phyloP scores from a whole-genome alignment of 768 basidiomycete genomes.

The Chalciporus chontae region DNA sequence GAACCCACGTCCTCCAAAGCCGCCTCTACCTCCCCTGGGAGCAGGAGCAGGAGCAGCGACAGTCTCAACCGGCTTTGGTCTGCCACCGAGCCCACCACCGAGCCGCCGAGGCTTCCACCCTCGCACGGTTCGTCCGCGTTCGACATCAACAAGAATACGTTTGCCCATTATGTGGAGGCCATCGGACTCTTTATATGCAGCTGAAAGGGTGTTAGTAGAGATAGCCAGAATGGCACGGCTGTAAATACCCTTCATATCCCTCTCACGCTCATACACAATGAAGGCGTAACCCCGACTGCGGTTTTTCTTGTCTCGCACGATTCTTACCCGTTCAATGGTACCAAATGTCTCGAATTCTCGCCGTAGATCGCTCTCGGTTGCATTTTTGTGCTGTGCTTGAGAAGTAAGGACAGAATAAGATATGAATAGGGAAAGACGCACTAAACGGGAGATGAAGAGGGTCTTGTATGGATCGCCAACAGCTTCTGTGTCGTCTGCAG shows the following conservation, averaged over 20 bases:
- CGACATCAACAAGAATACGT: slow-evolving; percentile 95
- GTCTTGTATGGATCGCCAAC: slow-evolving; percentile 98
- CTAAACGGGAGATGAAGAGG: slow-evolving; percentile 91
- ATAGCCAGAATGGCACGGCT: slow-evolving; percentile 4
- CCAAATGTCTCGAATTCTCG: slow-evolving; percentile 96
- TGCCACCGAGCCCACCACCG: slow-evolving; percentile 98
- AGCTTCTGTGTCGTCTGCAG: slow-evolving; percentile 85
- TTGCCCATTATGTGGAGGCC: slow-evolving; percentile 95
- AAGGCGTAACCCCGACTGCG: slow-evolving; percentile 93
- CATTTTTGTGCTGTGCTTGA: slow-evolving; percentile 73
- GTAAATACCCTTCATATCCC: slow-evolving; percentile 93
- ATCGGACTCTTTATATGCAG: slow-evolving; percentile 98
- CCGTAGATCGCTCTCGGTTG: slow-evolving; percentile 87
- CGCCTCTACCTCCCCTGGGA: slow-evolving; percentile 35
- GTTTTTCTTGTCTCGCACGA: slow-evolving; percentile 87
- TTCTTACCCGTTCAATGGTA: slow-evolving; percentile 88
- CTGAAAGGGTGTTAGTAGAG: slow-evolving; percentile 35
- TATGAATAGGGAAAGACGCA: slow-evolving; percentile 31
- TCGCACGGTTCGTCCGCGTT: slow-evolving; percentile 94
- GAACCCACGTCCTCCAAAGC: slow-evolving; percentile 42
- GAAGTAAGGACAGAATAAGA: slow-evolving; percentile 11
- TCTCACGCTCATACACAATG: slow-evolving; percentile 94
- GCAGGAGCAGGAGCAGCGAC: slow-evolving; percentile 30
- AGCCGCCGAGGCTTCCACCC: slow-evolving; percentile 98
- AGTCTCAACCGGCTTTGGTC: slow-evolving; percentile 75